These are phyloP conservation scores for Acorus calamus DNA, from an alignment of 106 monocot genomes.

Conservation along the genomic window DNA sequence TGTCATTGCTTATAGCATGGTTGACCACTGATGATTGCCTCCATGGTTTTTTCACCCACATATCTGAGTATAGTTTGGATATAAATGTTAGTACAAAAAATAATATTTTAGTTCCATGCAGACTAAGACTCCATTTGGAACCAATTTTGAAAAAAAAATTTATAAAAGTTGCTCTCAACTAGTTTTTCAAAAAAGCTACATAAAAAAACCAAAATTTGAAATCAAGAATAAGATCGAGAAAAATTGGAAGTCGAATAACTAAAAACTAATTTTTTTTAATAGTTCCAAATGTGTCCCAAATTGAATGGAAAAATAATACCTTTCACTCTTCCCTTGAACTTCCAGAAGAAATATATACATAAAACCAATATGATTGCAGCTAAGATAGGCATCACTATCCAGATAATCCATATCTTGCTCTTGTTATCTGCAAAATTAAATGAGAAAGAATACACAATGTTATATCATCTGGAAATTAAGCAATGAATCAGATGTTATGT, in stretches of 20 bases:
- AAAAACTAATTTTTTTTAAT: too few relatives aligned
- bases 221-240: accelerated
- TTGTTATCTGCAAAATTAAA: constrained; percentile 5
- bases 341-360: constrained; percentile 26
- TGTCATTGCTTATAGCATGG: background rate
- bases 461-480: background rate
- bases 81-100: background rate
- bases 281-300: too few relatives aligned
- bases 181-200: background rate
- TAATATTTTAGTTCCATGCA: too few relatives aligned
- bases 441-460: background rate
- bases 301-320: constrained; percentile 5
- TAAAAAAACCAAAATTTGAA: background rate
- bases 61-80: constrained; percentile 8
- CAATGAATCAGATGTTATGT: too few relatives aligned
- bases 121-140: too few relatives aligned
- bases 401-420: constrained; percentile 16
- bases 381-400: constrained; percentile 8
- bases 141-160: too few relatives aligned
- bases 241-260: too few relatives aligned
- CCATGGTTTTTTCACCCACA: constrained; percentile 4
- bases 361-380: constrained; percentile 10
- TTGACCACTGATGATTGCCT: background rate
- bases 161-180: background rate
- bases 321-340: constrained; percentile 11